Percentiles rank a stretch among this genome's conserved stretches.
phyloP scores from a whole-genome alignment of 2,329 filamentous ascomycete species.

The Dactylellina leptospora region DNA sequence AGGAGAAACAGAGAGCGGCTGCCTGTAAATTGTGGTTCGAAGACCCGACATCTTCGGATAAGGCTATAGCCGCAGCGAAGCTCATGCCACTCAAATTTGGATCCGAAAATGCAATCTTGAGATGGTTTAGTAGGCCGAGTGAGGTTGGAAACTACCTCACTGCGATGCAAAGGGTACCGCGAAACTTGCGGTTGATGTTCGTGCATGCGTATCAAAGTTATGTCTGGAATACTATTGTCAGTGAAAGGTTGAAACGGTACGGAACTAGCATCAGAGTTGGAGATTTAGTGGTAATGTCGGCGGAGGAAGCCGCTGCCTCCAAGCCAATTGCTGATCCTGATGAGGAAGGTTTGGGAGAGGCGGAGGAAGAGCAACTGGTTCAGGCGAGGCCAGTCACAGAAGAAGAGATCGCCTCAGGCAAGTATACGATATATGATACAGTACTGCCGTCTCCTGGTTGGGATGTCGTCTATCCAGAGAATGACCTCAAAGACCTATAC shows the following conservation, averaged over 20 bases:
- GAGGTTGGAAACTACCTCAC: slow-evolving; percentile 72
- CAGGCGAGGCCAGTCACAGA: slow-evolving; percentile 77
- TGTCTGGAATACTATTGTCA: slow-evolving; percentile 88
- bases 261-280: slow-evolving; percentile 79
- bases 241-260: slow-evolving; percentile 79
- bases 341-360: slow-evolving; percentile 65
- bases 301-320: slow-evolving; percentile 34
- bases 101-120: slow-evolving; percentile 80
- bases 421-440: slow-evolving; percentile 83
- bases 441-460: slow-evolving; percentile 93
- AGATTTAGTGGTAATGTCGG: slow-evolving; percentile 75
- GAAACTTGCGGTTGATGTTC: slow-evolving; percentile 89
- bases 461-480: slow-evolving; percentile 84
- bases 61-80: slow-evolving; percentile 69
- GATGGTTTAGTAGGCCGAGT: slow-evolving; percentile 67
- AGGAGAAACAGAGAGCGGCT: slow-evolving; percentile 80
- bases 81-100: slow-evolving; percentile 81
- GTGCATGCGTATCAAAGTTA: slow-evolving; percentile 95
- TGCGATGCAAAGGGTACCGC: slow-evolving; percentile 79
- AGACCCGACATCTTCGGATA: slow-evolving; percentile 62
- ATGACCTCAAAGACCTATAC: slow-evolving; percentile 85
- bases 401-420: slow-evolving; percentile 79
- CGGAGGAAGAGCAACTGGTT: slow-evolving; percentile 65
- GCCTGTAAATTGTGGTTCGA: slow-evolving; percentile 78
- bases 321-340: slow-evolving; percentile 59